Percentiles rank a stretch among this genome's conserved stretches.
Evolutionary conservation across 1,284 basidiomycete genomes (phyloP).

Genomic region (Coriolopsis trogii): DNA sequence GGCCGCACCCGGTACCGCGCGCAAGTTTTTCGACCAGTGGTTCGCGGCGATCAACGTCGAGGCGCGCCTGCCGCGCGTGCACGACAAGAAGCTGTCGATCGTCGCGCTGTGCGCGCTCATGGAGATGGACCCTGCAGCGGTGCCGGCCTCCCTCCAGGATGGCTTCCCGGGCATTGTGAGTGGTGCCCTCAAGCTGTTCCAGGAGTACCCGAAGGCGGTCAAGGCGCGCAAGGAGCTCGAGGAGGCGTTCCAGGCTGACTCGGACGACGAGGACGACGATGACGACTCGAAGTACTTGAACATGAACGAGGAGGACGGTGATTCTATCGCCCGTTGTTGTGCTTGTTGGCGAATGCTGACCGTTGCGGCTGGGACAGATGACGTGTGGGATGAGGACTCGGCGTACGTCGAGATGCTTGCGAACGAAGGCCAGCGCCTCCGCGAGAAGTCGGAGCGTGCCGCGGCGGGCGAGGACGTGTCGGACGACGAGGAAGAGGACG

Average conservation of each 20-base stretch:
- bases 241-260: slow-evolving; percentile 56
- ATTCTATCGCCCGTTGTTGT: background rate
- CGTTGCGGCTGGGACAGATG: slow-evolving; percentile 56
- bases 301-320: slow-evolving; percentile 74
- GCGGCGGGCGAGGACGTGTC: slow-evolving; percentile 44
- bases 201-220: slow-evolving; percentile 75
- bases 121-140: slow-evolving; percentile 59
- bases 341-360: background rate
- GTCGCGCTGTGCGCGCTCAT: slow-evolving; percentile 76
- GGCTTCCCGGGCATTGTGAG: slow-evolving; percentile 78
- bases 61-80: slow-evolving; percentile 77
- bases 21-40: slow-evolving; percentile 81
- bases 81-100: slow-evolving; percentile 88
- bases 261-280: slow-evolving; percentile 61
- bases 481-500: slow-evolving; percentile 54
- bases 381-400: slow-evolving; percentile 86
- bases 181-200: slow-evolving; percentile 72
- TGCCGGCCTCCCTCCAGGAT: slow-evolving; percentile 62
- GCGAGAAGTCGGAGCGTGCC: slow-evolving; percentile 57
- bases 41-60: slow-evolving; percentile 70
- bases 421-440: slow-evolving; percentile 75
- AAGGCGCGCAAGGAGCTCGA: slow-evolving; percentile 71
- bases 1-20: slow-evolving; percentile 57
- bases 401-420: slow-evolving; percentile 82
- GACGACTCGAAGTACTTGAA: slow-evolving; percentile 65